These are phyloP conservation scores for Euphrasia confusa DNA, from an alignment of 257 asterid genomes.

Conservation along the genomic window DNA sequence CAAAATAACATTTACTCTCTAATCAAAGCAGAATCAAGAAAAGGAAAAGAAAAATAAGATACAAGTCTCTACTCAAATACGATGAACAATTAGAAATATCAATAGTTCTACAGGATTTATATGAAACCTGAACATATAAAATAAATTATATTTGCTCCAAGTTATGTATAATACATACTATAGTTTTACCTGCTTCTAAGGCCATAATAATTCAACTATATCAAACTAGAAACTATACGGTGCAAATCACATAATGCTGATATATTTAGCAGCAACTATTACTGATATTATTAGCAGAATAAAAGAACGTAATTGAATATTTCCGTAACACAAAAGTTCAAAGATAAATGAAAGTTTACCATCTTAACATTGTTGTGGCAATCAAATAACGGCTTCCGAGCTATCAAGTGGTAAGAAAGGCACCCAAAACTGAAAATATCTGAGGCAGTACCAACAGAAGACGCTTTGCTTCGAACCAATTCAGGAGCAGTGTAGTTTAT, in stretches of 20 bases:
- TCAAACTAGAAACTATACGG: too few species aligned
- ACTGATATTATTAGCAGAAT: too few species aligned
- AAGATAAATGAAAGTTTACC: constrained; percentile 44
- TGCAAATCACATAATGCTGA: too few species aligned
- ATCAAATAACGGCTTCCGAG: constrained; percentile 87
- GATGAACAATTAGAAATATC: not conserved
- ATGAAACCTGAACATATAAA: too few species aligned
- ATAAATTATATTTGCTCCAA: too few species aligned
- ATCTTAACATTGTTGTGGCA: constrained; percentile 98
- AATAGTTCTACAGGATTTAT: too few species aligned
- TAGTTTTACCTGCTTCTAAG: too few species aligned
- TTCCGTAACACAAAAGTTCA: constrained; percentile 8
- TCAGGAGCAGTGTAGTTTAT: constrained; percentile 72
- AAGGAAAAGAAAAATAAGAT: constrained; percentile 7
- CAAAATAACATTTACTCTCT: constrained; percentile 25
- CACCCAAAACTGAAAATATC: constrained; percentile 97
- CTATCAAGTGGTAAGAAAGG: constrained; percentile 92
- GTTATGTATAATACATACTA: too few species aligned
- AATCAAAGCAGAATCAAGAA: not conserved
- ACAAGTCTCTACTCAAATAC: not conserved
- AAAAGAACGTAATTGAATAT: too few species aligned
- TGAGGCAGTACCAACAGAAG: constrained; percentile 61
- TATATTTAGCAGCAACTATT: too few species aligned
- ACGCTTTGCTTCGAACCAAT: constrained; percentile 73
- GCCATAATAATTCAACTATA: too few species aligned